Base-by-base conservation (phyloP, 306 rosid species). In the Rubus parviflorus region DNA sequence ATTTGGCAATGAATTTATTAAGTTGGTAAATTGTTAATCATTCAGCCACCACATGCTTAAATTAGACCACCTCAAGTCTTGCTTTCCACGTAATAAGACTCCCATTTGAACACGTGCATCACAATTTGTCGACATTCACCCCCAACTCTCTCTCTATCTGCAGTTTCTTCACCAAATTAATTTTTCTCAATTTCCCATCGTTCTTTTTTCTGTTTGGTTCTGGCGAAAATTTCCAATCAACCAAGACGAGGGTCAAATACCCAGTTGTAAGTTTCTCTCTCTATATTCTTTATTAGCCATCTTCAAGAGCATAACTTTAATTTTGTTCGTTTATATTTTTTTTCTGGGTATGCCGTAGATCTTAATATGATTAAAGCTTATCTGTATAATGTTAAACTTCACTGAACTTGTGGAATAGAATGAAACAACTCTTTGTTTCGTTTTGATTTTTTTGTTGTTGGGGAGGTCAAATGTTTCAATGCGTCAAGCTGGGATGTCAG, bases 261-360 rank as follows among this genome's bases (percentile, higher is more conserved):
- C 83, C 62, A 48, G 13, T 74, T 80, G 45, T 60, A 43, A 14
- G 15, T 73, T 45, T 20, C 1, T 88, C 69, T 70, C 37, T 22
- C 25, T 22, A 22, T 54, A 5, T 49, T 37, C 41, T 74, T 41
- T 65, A 20, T 56, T 57, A 63, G 38, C 75, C 8, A 30, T 58
- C 74, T 2, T 19, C 76, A 43, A 49, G 79, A 63, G 7, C 79
- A 7, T 12, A 7, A 20, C 66, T 66, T 56, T 23, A 60, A 81
- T 23, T 54, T 71, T 23, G 52, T 68, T 74, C 40, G 25, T 10
- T 46, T 22, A 30, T 30, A 0, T 66, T 57, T 73, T 49, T 70
- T 77, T 3, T 46, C 57, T 83, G 80, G 79, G 82, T 80, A 13
- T 38, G 51, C 45, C 79, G 6, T 75, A 66, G 93, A 90, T 90